Base-by-base conservation (phyloP, 2,329 filamentous ascomycete species). In the Coniochaeta ligniaria region DNA sequence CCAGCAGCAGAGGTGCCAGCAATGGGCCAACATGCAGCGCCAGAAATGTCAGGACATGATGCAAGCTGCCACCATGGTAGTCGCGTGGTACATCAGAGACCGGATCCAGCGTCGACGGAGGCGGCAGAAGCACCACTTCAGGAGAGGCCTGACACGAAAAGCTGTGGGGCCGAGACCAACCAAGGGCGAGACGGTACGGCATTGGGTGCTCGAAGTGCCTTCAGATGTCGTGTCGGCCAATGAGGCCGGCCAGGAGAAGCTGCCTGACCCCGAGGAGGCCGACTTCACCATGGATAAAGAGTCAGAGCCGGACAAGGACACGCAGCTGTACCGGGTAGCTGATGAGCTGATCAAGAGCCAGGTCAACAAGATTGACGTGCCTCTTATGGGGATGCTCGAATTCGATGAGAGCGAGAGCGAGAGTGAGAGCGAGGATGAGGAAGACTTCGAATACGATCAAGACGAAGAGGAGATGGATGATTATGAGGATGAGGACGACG, bases 51-150 rank as follows among this genome's bases (percentile, higher is more conserved):
- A 79, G 67, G 78, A 80, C 63, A 77, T 77, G 72, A 78, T 75
- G 70, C 77, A 78, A 64, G 78, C 78, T 0, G 76, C 78, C 61
- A 80, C 79, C 75, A 67, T 80, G 24, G 75, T 80, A 4, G 76
- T 80, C 35, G 78, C 78, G 14, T 80, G 78, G 78, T 80, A 80
- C 64, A 74, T 79, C 50, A 74, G 78, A 50, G 78, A 80, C 64
- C 75, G 77, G 35, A 78, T 80, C 64, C 71, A 74, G 61, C 73
- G 78, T 35, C 72, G 77, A 31, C 72, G 77, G 50, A 72, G 71
- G 64, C 69, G 73, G 58, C 71, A 75, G 66, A 78, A 75, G 71
- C 72, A 74, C 20, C 67, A 69, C 20, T 80, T 80, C 65, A 71
- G 72, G 59, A 69, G 71, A 9, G 76, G 74, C 14, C 69, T 80